Base-by-base conservation (phyloP, 2,329 filamentous ascomycete species). In the Sarocladiaceae sp. region DNA sequence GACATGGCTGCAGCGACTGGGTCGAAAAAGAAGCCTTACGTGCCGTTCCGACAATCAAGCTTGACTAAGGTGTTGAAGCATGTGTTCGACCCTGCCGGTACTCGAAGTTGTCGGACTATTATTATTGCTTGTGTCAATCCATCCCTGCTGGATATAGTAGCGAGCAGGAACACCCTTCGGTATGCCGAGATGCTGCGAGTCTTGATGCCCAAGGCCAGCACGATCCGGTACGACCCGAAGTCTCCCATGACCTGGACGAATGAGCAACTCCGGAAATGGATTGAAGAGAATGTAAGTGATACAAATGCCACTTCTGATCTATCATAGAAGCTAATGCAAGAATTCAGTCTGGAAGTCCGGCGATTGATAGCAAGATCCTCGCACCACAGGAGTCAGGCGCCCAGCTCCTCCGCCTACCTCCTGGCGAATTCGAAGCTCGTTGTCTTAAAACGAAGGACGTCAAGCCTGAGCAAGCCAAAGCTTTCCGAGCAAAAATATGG, bases 41-140 rank as follows among this genome's bases (percentile, higher is more conserved):
- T 78, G 0, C 75, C 75, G 0, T 77, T 75, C 55, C 67, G 74
- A 0, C 71, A 74, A 54, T 75, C 72, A 57, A 66, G 69, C 7
- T 57, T 78, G 46, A 78, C 75, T 6, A 76, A 71, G 59, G 68
- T 75, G 0, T 62, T 77, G 46, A 78, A 78, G 56, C 74, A 76
- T 47, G 67, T 77, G 11, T 77, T 78, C 56, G 74, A 78, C 55
- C 72, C 74, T 0, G 54, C 64, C 0, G 62, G 66, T 12, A 58
- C 58, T n/a, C 64, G 68, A 0, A 58, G 56, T 12, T 74, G 70
- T 62, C 72, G 66, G 59, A 77, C 72, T 2, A 66, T 72, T 1
- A 70, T 77, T 2, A 60, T 77, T 12, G 74, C 73, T 3, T 78
- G 74, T 52, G 66, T 77, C 5, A 77, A 75, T 49, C 75, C 74